A percentile compares a stretch with the other conserved stretches of the same genome.
phyloP scores from a whole-genome alignment of 805 yeast genomes.

The Saturnispora besseyi region DNA sequence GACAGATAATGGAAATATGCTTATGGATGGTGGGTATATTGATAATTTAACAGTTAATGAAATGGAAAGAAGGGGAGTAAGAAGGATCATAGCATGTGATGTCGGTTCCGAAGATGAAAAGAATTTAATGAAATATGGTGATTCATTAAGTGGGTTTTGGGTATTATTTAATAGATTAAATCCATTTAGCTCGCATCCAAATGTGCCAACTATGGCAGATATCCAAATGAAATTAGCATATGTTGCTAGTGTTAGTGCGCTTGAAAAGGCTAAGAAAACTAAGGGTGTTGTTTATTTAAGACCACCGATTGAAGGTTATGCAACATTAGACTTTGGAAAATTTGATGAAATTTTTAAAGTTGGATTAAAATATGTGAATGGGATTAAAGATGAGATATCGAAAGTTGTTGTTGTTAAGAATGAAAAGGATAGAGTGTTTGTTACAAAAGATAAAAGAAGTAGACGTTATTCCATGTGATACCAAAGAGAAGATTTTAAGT shows the following conservation, averaged over 20 bases:
- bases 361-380: constrained; percentile 67
- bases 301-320: constrained; percentile 90
- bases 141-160: constrained; percentile 88
- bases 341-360: constrained; percentile 83
- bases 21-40: constrained; percentile 92
- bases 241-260: constrained; percentile 89
- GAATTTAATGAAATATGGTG: constrained; percentile 86
- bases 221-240: constrained; percentile 89
- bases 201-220: constrained; percentile 90
- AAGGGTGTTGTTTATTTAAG: constrained; percentile 82
- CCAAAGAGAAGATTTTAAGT: not conserved
- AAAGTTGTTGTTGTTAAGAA: constrained; percentile 33
- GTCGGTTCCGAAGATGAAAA: constrained; percentile 94
- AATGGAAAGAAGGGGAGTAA: constrained; percentile 86
- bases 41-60: constrained; percentile 89
- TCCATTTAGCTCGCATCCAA: constrained; percentile 80
- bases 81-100: constrained; percentile 82
- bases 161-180: constrained; percentile 80
- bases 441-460: constrained; percentile 15
- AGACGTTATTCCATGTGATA: constrained; percentile 58
- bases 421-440: constrained; percentile 17
- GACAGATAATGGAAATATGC: constrained; percentile 84
- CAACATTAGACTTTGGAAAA: constrained; percentile 84
- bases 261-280: constrained; percentile 75
- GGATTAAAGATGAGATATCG: constrained; percentile 40